These are phyloP conservation scores for Drosera capensis DNA, from an alignment of 148 eudicot species.

Conservation along the genomic window DNA sequence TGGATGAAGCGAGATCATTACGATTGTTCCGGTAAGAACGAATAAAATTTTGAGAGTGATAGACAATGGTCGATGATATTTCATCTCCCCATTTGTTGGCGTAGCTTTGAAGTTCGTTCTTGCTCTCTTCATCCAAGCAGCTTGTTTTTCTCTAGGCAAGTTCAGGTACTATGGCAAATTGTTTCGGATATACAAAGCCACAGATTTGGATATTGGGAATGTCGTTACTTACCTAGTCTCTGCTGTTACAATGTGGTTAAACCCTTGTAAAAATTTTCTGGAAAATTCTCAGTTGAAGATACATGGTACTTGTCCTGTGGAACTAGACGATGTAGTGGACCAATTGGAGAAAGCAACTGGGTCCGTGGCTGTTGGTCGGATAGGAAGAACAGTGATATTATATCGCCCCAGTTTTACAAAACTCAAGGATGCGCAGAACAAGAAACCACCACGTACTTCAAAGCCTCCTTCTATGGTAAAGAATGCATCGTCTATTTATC, in stretches of 20 bases:
- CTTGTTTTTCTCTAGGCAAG: not conserved
- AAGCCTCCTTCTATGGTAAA: slow-evolving; percentile 29
- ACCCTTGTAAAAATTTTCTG: not conserved
- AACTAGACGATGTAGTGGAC: slow-evolving; percentile 58
- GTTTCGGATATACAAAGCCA: too few species aligned
- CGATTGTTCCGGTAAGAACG: too few species aligned
- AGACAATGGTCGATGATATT: too few species aligned
- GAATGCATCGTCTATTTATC: not conserved
- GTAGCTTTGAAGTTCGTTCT: not conserved
- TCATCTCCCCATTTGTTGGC: too few species aligned
- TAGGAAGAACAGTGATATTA: slow-evolving; percentile 86
- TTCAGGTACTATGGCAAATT: too few species aligned
- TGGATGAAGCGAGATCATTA: too few species aligned
- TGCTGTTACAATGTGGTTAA: not conserved
- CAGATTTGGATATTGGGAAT: too few species aligned
- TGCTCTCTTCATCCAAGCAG: not conserved
- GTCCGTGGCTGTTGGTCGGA: slow-evolving; percentile 56
- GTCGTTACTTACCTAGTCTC: too few species aligned
- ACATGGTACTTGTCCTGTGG: slow-evolving; percentile 56
- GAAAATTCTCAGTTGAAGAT: slow-evolving; percentile 58
- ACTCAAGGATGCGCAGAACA: slow-evolving; percentile 65
- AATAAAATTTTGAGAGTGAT: too few species aligned
- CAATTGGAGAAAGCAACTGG: slow-evolving; percentile 55
- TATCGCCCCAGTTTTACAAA: slow-evolving; percentile 79
- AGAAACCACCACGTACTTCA: slow-evolving; percentile 19